A percentile compares a stretch with the other conserved stretches of the same genome.
Conservation (phyloP, 805 yeast species). For the Wickerhamiella spandovensis region DNA sequence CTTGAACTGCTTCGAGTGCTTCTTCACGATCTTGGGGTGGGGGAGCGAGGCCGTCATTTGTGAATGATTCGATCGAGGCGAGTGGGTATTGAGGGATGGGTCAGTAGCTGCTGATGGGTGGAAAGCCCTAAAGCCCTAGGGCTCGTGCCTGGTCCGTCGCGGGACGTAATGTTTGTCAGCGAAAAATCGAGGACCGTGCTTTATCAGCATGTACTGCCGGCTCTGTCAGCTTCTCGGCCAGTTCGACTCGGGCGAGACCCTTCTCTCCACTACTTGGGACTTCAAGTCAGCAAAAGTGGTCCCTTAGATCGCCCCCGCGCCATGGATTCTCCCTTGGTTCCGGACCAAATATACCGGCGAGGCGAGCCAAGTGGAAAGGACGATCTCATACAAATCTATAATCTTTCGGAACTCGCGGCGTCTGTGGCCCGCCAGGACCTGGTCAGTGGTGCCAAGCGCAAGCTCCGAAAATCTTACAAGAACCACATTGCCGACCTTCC, state of each 20-base stretch:
- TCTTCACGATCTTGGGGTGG: conserved; percentile 99
- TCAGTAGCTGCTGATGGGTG: not conserved
- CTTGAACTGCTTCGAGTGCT: conserved; percentile 97
- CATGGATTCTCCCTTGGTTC: not conserved
- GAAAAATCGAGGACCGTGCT: no score
- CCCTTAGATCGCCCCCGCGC: not conserved
- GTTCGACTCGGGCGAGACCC: no score
- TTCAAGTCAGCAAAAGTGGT: not conserved
- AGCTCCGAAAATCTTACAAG: conserved; percentile 86
- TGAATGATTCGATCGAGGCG: conserved; percentile 1
- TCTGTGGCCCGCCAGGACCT: conserved; percentile 79
- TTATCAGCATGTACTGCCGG: no score
- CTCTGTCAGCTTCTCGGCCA: no score
- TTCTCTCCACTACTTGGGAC: not conserved
- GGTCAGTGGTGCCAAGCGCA: conserved; percentile 83
- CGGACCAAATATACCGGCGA: not conserved
- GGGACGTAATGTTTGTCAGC: no score
- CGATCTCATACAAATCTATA: conserved; percentile 58
- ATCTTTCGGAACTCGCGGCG: conserved; percentile 50
- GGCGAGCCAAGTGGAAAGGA: conserved; percentile 33
- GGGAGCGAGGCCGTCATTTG: conserved; percentile 93
- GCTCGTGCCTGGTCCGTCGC: no score
- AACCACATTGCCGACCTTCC: conserved; percentile 81
- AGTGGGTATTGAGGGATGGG: not conserved
- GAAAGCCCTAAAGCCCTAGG: not conserved